These are phyloP conservation scores for Suillus alpinus DNA, from an alignment of 768 basidiomycete species.

Conservation along the genomic window DNA sequence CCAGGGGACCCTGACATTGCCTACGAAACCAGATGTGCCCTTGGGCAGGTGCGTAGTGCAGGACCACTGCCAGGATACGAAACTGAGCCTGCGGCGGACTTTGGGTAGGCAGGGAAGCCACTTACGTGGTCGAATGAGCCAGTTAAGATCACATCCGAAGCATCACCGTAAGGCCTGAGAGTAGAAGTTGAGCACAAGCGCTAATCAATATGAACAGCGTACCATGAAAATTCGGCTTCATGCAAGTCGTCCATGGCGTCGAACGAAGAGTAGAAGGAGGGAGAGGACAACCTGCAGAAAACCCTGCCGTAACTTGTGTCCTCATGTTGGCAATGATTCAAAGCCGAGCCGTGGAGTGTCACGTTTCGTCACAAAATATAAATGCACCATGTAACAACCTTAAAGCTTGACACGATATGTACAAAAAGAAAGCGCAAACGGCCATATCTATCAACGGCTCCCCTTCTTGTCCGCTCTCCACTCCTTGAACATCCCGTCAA, in stretches of 20 bases:
- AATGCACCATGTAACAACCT: not conserved
- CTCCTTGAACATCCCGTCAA: conserved; percentile 95
- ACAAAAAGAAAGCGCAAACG: not conserved
- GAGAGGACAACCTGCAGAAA: conserved; percentile 2
- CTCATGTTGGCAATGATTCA: conserved; percentile 2
- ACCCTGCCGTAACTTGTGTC: not conserved
- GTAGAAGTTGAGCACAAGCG: conserved; percentile 6
- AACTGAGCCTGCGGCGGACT: conserved; percentile 10
- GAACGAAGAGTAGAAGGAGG: conserved; percentile 7
- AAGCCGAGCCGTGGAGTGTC: not conserved
- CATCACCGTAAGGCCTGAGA: conserved; percentile 56
- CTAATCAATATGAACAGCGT: conserved; percentile 20
- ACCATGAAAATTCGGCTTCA: conserved; percentile 56
- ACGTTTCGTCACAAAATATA: not conserved
- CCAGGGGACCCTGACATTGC: conserved; percentile 55
- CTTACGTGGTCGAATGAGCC: conserved; percentile 78
- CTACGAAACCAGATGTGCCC: conserved; percentile 54
- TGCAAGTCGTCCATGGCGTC: conserved; percentile 41
- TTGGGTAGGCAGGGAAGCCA: conserved; percentile 6
- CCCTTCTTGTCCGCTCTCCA: conserved; percentile 85
- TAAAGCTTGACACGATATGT: not conserved
- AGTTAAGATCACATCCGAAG: conserved; percentile 62
- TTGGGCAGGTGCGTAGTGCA: conserved; percentile 53
- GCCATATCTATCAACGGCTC: conserved; percentile 34
- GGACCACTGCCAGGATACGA: conserved; percentile 50